Base-by-base conservation (phyloP, 2,329 filamentous ascomycete species). In the Botrytis paeoniae region DNA sequence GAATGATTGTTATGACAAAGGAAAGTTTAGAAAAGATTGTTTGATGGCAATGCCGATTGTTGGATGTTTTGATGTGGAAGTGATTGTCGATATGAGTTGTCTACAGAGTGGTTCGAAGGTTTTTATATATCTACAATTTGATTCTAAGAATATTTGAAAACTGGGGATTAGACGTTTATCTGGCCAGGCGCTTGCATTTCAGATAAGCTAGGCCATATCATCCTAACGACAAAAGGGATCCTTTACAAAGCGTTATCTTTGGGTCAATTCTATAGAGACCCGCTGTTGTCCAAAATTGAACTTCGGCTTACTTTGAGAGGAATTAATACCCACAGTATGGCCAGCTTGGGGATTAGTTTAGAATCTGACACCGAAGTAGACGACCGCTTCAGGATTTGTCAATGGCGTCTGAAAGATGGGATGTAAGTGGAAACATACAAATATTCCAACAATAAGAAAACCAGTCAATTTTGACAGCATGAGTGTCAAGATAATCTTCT, bases 1-100 rank as follows among this genome's bases (percentile, higher is more conserved):
- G 29, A 63, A 41, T 22, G n/a, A 63, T 43, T 43, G 61, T 43
- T 29, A 18, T 12, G 18, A 43, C 37, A 32, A 63, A 63, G 25
- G 61, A 43, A 63, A 43, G 25, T 18, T 29, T 29, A 39, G 7
- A 8, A 63, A 63, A 63, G 37, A 63, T 63, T 43, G 61, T 39
- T 8, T 62, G 22, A 29, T 63, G 61, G 61, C 37, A 32, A n/a
- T 63, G 61, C 61, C 25, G 37, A 29, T 63, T 29, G 61, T n/a
- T 43, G 61, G 61, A 43, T 63, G n/a, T 63, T 22, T 39, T 63
- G 37, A 63, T 63, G 61, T 43, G 61, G 61, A 63, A 43, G n/a
- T 43, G 39, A 63, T 43, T 63, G 37, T 63, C 25, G 14, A 63
- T 63, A 43, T 43, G n/a, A 63, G 61, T 29, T 63, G 25, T 43